Evolutionary conservation across 768 basidiomycete species (phyloP), one percentile per base, ranked within the genome.

Genomic region (Xerocomellus chrysenteron): DNA sequence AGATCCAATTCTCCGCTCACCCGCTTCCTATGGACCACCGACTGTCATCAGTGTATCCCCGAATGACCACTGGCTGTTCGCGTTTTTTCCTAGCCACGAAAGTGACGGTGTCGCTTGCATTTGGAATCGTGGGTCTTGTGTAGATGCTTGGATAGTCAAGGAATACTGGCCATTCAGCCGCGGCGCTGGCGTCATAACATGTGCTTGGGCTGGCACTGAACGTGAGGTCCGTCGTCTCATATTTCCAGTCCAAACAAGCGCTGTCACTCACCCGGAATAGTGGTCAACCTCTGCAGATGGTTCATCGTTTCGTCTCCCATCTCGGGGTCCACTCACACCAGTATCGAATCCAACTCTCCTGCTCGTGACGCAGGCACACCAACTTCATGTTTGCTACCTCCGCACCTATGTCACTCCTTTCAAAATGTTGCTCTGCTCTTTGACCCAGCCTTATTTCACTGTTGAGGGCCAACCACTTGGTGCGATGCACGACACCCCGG

Each of bases 81-180:
- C 88, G 1, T 92, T 85, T 65, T 91, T 87, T 65, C 87, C 88
- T 12, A 77, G 84, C 40, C 73, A 74, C 32, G 79, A 78, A 26
- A 68, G 72, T 1, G 83, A 84, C 56, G 86, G 88, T 12, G 69
- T 81, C 42, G 83, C 79, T 13, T 88, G 88, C 65, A 60, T 90
- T 16, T 92, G 89, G 87, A 76, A 75, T 47, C 79, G 81, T 33
- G 84, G 79, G 3, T 55, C 73, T 12, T 82, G 83, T 57, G 71
- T 87, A 32, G 86, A 92, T 60, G 75, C 65, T 30, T 92, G 90
- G 86, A 68, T 52, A 5, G 71, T 86, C 30, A 77, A 77, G 47
- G 83, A 86, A 58, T 83, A 64, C 52, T 88, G 85, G 83, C 62
- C 64, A 33, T 76, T 84, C 50, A 63, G 78, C 14, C 75, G 72